Evolutionary conservation across 495 filamentous ascomycete genomes (phyloP), one percentile per base, ranked within the genome.

Genomic region (Xylaria bambusicola): DNA sequence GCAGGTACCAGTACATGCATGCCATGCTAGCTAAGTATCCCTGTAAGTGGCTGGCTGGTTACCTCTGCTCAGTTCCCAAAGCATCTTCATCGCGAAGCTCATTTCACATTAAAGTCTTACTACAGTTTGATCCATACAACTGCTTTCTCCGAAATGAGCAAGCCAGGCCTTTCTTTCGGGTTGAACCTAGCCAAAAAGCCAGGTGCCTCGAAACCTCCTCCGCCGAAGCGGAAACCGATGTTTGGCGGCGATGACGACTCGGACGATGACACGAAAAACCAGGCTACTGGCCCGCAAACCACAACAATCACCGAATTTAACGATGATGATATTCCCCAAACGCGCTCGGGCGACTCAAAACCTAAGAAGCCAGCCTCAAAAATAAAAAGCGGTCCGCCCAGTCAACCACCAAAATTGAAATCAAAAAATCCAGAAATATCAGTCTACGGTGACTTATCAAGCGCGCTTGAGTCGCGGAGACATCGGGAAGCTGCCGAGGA

Each of bases 401-500:
- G 59, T 0, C 58, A 67, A 47, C 65, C 64, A 2, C 69, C 71
- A 17, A 66, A 74, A 60, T 56, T 67, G 48, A 71, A 75, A 66
- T 59, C 49, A 50, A 63, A 77, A 58, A 62, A 77, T 48, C 45
- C 63, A 1, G 70, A 71, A 21, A 68, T 72, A 21, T 69, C 69
- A 9, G 71, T 75, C 61, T 83, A 84, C 62, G 77, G 79, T 31
- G 79, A 85, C 60, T 72, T 86, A 6, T 86, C 83, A 40, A 77
- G 79, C 63, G 74, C 77, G 0, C 73, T 80, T 27, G 76, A 77
- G 46, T 82, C 84, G 45, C 77, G 77, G 49, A 83, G 82, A 45
- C 75, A 85, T 61, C 76, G 80, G 26, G 71, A 82, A 59, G 79
- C 79, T 9, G 86, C 86, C n/a, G 76, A 78, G 27, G 74, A 76